Base-by-base conservation (phyloP, 148 eudicot genomes). In the Camellia granthamiana region DNA sequence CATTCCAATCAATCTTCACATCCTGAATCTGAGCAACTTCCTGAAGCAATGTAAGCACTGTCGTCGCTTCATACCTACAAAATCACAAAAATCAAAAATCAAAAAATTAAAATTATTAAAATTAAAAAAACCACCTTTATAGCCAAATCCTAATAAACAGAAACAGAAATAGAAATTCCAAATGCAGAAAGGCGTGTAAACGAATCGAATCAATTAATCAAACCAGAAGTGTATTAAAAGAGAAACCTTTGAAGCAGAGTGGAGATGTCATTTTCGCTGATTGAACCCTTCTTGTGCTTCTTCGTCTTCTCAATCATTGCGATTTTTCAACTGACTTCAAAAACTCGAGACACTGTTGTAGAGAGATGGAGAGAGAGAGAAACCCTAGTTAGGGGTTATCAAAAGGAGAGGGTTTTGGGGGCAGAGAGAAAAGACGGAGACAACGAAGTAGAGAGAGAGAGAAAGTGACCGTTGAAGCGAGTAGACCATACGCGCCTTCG, bases 1-100 rank as follows among this genome's bases (percentile, higher is more conserved):
- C 87, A 51, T 88, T 80, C 99, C 99, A 95, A 87, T 95, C 91
- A 70, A 95, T 85, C 62, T 90, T 92, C 21, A 54, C 86, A 41
- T 78, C 90, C 3, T 81, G 77, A 19, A 78, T 81, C 78, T 87
- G 92, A 59, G 88, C 83, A 47, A 92, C 85, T 82, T 95, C 99
- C 73, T 88, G 87, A 43, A 95, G 84, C 83, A 95, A 74, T 4
- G 91, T 78, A 23, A 95, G 82, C 80, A 95, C 89, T 42, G 91
- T 83, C 3, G 85, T 76, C 46, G 91, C 89, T 0, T 90, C 60
- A 80, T 95, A 95, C 87, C 99, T 95, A 52, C 30, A 47, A 72
- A 82, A 21, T 62, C 75, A 75, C 38, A n/a, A 19, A 76, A 71
- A 30, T 30, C 46, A 75, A 56, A 23, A n/a, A 9, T 9, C 15